A percentile compares a stretch with the other conserved stretches of the same genome.
Evolutionary conservation across 2,329 filamentous ascomycete species (phyloP).

Genomic region (Ascochyta rabiei): DNA sequence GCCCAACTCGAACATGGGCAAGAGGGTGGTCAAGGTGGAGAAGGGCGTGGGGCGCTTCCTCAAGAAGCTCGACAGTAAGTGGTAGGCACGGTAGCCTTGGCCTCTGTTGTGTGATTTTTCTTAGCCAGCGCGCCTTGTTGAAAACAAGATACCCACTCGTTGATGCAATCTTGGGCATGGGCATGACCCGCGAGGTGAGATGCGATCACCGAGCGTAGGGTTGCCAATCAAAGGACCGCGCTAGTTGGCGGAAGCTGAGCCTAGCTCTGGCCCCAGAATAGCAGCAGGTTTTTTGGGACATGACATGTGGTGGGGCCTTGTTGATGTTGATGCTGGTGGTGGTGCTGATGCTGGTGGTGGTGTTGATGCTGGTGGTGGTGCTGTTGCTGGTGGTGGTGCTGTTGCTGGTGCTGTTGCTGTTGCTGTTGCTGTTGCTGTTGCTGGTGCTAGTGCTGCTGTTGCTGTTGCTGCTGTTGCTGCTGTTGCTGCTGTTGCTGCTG

Average conservation of each 20-base stretch:
- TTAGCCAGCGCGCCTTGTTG: conserved; percentile 17
- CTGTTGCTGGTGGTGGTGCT: conserved; percentile 2
- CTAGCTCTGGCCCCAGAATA: conserved; percentile 28
- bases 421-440: not conserved
- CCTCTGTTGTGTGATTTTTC: conserved; percentile 10
- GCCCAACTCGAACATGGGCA: conserved; percentile 63
- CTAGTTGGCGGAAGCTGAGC: conserved; percentile 21
- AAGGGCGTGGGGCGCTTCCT: conserved; percentile 73
- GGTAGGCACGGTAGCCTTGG: conserved; percentile 37
- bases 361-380: conserved; percentile 15
- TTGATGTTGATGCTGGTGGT: not conserved
- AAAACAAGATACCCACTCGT: conserved; percentile 10
- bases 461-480: not conserved
- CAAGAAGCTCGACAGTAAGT: conserved; percentile 79
- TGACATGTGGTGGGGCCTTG: conserved; percentile 14
- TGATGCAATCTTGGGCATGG: not conserved
- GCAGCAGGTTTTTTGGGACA: conserved; percentile 29
- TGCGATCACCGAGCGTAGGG: conserved; percentile 18
- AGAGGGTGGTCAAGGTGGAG: conserved; percentile 70
- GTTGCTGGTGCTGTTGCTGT: conserved; percentile 21
- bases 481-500: conserved; percentile 19
- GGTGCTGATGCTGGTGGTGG: conserved; percentile 15
- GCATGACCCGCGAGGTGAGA: conserved; percentile 3
- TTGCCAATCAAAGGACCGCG: conserved; percentile 22
- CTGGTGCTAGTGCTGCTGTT: conserved; percentile 18